Evolutionary conservation across 1,284 basidiomycete genomes (phyloP), one percentile per base, ranked within the genome.

Genomic region (Puccinia horiana): DNA sequence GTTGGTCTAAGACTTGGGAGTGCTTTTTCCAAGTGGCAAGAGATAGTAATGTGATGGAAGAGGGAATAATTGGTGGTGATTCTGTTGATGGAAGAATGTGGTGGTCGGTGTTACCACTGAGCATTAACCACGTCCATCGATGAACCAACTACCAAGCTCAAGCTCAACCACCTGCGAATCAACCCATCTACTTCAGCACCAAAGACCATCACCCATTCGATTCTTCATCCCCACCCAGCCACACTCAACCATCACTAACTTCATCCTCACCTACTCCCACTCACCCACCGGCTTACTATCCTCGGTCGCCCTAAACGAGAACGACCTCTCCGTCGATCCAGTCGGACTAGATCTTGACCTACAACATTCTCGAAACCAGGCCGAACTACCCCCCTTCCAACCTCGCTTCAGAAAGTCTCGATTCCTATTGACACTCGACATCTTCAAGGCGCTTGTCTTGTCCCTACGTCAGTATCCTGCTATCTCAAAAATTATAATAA

Each of bases 241-340:
- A 12, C 76, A 67, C 47, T 77, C 76, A 3, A 49, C 44, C 44
- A 42, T 52, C 76, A 77, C 61, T 20, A 29, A 52, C 76, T 77
- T 67, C 52, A 65, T 67, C 61, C 76, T 67, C 32, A 52, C 35
- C 56, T 67, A 52, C 61, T 77, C 76, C 12, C 65, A 67, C 76
- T 67, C 49, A 26, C 49, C 29, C 6, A 42, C 29, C 18, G 61
- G 47, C 12, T 37, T 77, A 18, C 52, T 77, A 1, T 67, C 61
- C 0, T 77, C 76, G 6, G 76, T 77, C 12, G 61, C 76, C 26
- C 52, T 77, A 1, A 77, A 77, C 44, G 76, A 77, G 37, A 40
- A 56, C 40, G 76, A 77, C 56, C 35, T 77, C 29, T 77, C 76
- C 9, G 76, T 77, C 61, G 63, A 77, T 18, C 76, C 76, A 2